Percentiles rank a stretch among this genome's conserved stretches.
Evolutionary conservation across 176 grass and related monocot species (phyloP).

Genomic region (Rhynchospora breviuscula): DNA sequence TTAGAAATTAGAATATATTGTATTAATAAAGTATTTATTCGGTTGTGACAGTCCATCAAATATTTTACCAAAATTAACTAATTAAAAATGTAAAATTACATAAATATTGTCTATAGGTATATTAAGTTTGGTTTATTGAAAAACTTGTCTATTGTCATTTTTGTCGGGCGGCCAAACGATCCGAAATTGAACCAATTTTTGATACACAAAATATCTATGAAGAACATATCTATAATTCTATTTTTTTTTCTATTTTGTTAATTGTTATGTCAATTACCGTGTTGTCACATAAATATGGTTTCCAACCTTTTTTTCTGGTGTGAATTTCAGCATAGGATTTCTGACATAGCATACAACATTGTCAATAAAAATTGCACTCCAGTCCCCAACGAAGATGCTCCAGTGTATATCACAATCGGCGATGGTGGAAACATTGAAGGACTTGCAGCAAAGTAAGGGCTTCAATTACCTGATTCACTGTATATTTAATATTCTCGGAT

Average conservation of each 20-base stretch:
- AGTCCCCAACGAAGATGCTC: conserved; percentile 45
- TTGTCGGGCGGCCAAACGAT: not conserved
- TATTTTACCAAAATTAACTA: not conserved
- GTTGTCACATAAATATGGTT: not conserved
- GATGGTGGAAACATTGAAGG: conserved; percentile 92
- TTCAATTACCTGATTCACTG: not conserved
- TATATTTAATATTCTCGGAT: not conserved
- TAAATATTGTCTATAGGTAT: not conserved
- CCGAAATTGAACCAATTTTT: not conserved
- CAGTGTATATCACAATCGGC: conserved; percentile 76
- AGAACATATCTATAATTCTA: not conserved
- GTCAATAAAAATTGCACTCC: conserved; percentile 59
- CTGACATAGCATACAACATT: conserved; percentile 72
- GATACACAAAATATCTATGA: no score
- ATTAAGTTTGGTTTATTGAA: not conserved
- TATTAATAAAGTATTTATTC: not conserved
- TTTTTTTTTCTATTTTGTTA: not conserved
- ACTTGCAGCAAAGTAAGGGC: conserved; percentile 56
- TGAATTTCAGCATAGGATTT: conserved; percentile 69
- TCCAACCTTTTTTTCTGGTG: not conserved
- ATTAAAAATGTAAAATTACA: not conserved
- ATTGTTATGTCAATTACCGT: not conserved
- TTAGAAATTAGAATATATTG: not conserved
- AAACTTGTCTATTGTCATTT: not conserved
- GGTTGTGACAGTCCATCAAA: not conserved